Conservation (phyloP, 75 land plant genomes). For the Picea sitchensis region DNA sequence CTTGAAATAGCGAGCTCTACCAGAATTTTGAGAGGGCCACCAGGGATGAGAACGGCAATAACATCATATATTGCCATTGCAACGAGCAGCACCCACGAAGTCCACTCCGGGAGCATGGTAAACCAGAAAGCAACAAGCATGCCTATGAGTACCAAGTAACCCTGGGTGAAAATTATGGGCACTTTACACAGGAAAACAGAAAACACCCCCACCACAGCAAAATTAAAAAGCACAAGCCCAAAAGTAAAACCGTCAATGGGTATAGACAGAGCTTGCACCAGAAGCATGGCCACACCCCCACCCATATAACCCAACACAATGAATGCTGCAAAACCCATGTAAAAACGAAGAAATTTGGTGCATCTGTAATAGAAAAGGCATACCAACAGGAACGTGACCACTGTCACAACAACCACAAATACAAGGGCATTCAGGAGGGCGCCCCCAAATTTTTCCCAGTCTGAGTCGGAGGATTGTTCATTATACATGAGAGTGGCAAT, state of each 20-base stretch:
- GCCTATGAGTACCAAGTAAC: conserved; percentile 77
- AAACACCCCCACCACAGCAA: conserved; percentile 75
- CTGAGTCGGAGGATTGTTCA: no score
- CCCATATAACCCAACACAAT: conserved; percentile 79
- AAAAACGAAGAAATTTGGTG: no score
- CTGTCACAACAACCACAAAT: no score
- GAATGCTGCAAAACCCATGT: no score
- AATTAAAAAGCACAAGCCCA: conserved; percentile 56
- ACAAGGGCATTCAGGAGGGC: no score
- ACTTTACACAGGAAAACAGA: conserved; percentile 67
- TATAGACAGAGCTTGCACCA: conserved; percentile 44
- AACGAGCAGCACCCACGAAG: conserved; percentile 88
- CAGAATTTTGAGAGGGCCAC: conserved; percentile 84
- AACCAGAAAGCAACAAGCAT: conserved; percentile 95
- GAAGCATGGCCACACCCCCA: conserved; percentile 52
- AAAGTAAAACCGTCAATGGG: conserved; percentile 84
- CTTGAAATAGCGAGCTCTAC: conserved; percentile 91
- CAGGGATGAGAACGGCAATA: conserved; percentile 92
- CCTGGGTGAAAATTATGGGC: conserved; percentile 79
- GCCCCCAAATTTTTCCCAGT: no score
- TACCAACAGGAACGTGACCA: no score
- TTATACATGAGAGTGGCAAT: no score
- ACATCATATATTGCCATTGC: conserved; percentile 94
- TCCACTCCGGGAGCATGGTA: conserved; percentile 94
- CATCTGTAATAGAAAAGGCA: no score